phyloP scores from a whole-genome alignment of 768 basidiomycete genomes.

The Glaciozyma antarctica region DNA sequence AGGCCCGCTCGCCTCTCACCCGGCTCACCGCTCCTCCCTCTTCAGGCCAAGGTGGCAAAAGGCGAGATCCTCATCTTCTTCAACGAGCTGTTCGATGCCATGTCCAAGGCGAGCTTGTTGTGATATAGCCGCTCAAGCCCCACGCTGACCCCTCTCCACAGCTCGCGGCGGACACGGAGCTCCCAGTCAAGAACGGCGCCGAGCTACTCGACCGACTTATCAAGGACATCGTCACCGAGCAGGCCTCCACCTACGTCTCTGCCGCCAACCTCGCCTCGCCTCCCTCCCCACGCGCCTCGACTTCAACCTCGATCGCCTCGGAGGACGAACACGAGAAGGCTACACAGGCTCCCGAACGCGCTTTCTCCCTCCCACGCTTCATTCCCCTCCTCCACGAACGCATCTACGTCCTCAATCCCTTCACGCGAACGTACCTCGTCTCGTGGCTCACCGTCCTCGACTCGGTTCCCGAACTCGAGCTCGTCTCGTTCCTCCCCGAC shows the following conservation, averaged over 20 bases:
- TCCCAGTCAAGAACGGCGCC: conserved; percentile 96
- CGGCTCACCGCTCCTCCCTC: conserved; percentile 10
- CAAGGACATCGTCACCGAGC: conserved; percentile 95
- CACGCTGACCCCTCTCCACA: conserved; percentile 38
- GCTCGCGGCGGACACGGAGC: conserved; percentile 91
- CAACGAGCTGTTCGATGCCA: conserved; percentile 94
- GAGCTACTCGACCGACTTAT: conserved; percentile 92
- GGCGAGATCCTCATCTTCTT: conserved; percentile 94
- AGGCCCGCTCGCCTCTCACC: conserved; percentile 2
- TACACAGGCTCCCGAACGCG: conserved; percentile 51
- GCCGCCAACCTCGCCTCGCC: conserved; percentile 47
- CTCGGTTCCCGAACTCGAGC: conserved; percentile 89
- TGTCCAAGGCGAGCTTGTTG: conserved; percentile 67
- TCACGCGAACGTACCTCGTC: conserved; percentile 90
- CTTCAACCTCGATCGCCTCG: conserved; percentile 48
- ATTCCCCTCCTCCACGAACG: conserved; percentile 87
- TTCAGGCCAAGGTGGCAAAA: conserved; percentile 60
- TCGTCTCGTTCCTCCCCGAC: conserved; percentile 87
- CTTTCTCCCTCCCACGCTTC: conserved; percentile 89
- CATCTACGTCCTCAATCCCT: conserved; percentile 89
- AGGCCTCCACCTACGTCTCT: conserved; percentile 87
- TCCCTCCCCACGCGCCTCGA: conserved; percentile 43
- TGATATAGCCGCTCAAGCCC: neutral
- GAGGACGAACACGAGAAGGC: conserved; percentile 46
- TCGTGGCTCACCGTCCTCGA: conserved; percentile 94